Evolutionary conservation across 371 early-diverging fungal species (phyloP).

Genomic region (Rhizopus arrhizus): DNA sequence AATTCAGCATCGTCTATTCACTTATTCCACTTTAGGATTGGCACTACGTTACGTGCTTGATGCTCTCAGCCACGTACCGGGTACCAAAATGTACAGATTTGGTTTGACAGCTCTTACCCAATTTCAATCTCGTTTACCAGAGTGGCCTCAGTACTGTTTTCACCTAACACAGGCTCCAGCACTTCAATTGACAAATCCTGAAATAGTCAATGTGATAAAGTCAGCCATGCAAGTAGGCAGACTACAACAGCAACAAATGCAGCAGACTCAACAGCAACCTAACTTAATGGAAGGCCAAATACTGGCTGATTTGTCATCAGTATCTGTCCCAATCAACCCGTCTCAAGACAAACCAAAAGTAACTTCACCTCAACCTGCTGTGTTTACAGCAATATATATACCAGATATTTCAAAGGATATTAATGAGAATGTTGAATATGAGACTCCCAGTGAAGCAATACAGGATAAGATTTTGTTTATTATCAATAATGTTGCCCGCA

Average conservation of each 20-base stretch:
- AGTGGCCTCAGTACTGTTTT: conserved; percentile 90
- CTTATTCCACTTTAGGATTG: conserved; percentile 71
- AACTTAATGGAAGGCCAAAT: conserved; percentile 4
- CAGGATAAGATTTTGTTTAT: conserved; percentile 95
- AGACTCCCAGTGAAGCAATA: conserved; percentile 69
- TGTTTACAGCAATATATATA: conserved; percentile 64
- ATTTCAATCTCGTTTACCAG: conserved; percentile 79
- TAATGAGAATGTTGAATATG: conserved; percentile 44
- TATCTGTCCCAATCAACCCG: conserved; percentile 19
- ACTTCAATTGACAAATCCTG: conserved; percentile 77
- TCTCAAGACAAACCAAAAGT: conserved; percentile 16
- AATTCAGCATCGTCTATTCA: conserved; percentile 83
- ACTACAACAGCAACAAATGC: conserved; percentile 20
- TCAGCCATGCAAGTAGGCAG: conserved; percentile 37
- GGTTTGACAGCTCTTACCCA: conserved; percentile 85
- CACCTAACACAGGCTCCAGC: conserved; percentile 79
- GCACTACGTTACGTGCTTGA: conserved; percentile 86
- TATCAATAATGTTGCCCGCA: conserved; percentile 91
- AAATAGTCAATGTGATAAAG: conserved; percentile 63
- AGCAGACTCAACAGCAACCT: conserved; percentile 13
- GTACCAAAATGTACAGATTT: conserved; percentile 87
- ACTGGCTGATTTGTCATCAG: conserved; percentile 19
- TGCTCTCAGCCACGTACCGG: conserved; percentile 77
- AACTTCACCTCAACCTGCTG: conserved; percentile 39
- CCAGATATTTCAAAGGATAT: conserved; percentile 27